phyloP scores from a whole-genome alignment of 129 eudicot species.

The Helichrysum umbraculigerum region DNA sequence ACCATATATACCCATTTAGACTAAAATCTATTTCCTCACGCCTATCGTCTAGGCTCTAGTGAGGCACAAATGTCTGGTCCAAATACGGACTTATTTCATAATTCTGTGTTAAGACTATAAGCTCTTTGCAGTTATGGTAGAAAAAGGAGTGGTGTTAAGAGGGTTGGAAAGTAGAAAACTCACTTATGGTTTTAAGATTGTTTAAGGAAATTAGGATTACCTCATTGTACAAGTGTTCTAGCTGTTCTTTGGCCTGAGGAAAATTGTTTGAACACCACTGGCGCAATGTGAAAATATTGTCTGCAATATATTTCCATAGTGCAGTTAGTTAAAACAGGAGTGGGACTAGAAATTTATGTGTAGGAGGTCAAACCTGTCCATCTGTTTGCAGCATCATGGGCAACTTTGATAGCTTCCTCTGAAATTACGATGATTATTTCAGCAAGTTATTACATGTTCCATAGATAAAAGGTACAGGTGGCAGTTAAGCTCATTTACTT shows the following conservation, averaged over 20 bases:
- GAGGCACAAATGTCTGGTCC: background rate
- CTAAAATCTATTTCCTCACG: too few species aligned
- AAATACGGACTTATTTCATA: background rate
- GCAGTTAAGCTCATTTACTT: background rate
- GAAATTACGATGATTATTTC: conserved; percentile 32
- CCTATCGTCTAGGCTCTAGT: background rate
- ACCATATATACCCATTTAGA: too few species aligned
- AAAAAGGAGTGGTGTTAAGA: background rate
- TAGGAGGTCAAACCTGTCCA: conserved; percentile 79
- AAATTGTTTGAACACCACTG: conserved; percentile 96
- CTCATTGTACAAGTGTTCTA: conserved; percentile 85
- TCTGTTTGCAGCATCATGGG: conserved; percentile 88
- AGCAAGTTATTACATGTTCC: background rate
- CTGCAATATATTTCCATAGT: conserved; percentile 36
- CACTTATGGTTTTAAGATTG: background rate
- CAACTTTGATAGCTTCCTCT: conserved; percentile 76
- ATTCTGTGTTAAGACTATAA: background rate
- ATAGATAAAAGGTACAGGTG: background rate
- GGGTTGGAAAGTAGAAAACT: background rate
- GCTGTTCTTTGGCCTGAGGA: conserved; percentile 97
- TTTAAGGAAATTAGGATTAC: conserved; percentile 33
- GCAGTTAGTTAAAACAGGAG: background rate
- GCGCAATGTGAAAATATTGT: conserved; percentile 76
- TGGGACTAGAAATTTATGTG: conserved; percentile 18
- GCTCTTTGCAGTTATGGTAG: conserved; percentile 7